Evolutionary conservation across 2,329 filamentous ascomycete species (phyloP).

Genomic region (Trichoderma semiorbis): DNA sequence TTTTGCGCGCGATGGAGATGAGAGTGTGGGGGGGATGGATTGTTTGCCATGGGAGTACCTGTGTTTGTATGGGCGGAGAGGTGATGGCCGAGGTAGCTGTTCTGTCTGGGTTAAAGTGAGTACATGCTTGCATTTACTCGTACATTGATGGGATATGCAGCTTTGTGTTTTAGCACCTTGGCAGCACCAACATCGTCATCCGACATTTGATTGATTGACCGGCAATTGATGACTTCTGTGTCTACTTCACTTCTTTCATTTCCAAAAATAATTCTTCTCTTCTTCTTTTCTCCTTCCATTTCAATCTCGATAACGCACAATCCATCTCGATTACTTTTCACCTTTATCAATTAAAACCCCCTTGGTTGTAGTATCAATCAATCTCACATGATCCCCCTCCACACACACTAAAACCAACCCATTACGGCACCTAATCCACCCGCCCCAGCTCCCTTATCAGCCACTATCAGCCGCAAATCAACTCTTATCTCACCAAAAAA

Average conservation of each 20-base stretch:
- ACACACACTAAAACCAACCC: neutral
- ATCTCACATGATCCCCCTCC: neutral
- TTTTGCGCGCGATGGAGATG: neutral
- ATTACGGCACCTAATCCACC: slow-evolving; percentile 2
- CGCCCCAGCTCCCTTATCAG: neutral
- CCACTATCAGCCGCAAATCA: neutral
- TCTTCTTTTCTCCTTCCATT: neutral
- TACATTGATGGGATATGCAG: neutral
- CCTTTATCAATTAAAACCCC: too few species aligned
- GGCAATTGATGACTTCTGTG: neutral
- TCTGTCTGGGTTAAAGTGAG: neutral
- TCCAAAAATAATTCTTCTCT: too few species aligned
- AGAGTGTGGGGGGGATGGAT: neutral
- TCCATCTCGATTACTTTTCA: neutral
- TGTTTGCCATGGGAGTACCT: neutral
- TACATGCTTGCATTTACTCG: neutral
- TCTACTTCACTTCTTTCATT: neutral
- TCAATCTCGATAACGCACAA: neutral
- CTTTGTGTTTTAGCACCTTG: neutral
- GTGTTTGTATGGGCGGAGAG: neutral
- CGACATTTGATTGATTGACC: neutral
- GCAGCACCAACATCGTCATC: neutral
- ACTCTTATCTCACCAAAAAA: neutral
- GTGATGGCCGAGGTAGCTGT: neutral
- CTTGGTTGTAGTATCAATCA: neutral